phyloP scores from a whole-genome alignment of 1,284 basidiomycete genomes.

The Austropuccinia psidii region DNA sequence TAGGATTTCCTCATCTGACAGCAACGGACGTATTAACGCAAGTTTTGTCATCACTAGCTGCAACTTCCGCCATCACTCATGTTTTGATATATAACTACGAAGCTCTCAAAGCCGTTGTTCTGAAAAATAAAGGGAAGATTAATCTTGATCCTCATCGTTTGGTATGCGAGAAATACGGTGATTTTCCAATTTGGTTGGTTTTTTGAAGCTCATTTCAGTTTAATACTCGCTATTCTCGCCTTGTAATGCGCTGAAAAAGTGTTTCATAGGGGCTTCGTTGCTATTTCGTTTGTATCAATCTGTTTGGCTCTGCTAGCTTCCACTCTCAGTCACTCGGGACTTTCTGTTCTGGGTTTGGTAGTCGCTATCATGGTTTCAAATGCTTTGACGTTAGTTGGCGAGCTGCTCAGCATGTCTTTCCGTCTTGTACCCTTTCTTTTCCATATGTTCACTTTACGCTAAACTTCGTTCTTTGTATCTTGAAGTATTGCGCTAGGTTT shows the following conservation, averaged over 20 bases:
- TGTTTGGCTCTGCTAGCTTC: not conserved
- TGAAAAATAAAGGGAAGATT: not conserved
- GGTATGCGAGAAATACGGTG: slow-evolving; percentile 18
- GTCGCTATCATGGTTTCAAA: slow-evolving; percentile 17
- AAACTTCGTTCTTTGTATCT: too few relatives aligned
- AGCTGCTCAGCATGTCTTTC: too few relatives aligned
- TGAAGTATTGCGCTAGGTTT: slow-evolving; percentile 33
- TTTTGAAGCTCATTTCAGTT: not conserved
- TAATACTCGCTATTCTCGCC: not conserved
- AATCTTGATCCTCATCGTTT: slow-evolving; percentile 11
- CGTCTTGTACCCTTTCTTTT: too few relatives aligned
- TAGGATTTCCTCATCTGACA: slow-evolving; percentile 14
- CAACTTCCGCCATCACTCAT: slow-evolving; percentile 27
- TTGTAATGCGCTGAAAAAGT: not conserved
- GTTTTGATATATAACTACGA: slow-evolving; percentile 3
- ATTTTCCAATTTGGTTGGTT: slow-evolving; percentile 26
- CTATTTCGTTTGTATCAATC: slow-evolving; percentile 4
- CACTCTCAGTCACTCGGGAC: slow-evolving; percentile 10
- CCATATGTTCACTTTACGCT: too few relatives aligned
- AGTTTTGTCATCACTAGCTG: not conserved
- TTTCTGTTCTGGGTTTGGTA: not conserved
- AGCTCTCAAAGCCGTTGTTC: not conserved
- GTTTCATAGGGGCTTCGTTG: slow-evolving; percentile 17
- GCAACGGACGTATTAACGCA: slow-evolving; percentile 18
- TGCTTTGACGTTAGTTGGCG: slow-evolving; percentile 22